phyloP scores from a whole-genome alignment of 148 eudicot genomes.

The Amaranthus palmeri region DNA sequence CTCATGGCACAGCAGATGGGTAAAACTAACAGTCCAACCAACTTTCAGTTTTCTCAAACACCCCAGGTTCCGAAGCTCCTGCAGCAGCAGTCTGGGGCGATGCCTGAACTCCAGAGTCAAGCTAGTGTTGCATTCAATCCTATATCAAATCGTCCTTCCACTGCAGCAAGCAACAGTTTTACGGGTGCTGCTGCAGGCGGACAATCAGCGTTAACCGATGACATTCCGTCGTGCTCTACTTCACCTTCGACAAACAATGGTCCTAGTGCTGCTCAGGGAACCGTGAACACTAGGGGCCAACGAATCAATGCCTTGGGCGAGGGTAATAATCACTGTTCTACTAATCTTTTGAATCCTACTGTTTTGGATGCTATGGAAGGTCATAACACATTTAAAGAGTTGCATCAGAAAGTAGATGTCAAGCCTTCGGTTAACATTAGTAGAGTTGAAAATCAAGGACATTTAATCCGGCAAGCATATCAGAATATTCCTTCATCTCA shows the following conservation, averaged over 20 bases:
- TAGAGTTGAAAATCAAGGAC: constrained; percentile 56
- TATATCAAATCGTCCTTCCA: constrained; percentile 43
- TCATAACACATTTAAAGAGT: constrained; percentile 42
- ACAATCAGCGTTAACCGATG: constrained; percentile 61
- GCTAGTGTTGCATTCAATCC: constrained; percentile 28
- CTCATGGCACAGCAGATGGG: constrained; percentile 39
- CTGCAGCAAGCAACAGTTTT: constrained; percentile 43
- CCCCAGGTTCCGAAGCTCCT: constrained; percentile 47
- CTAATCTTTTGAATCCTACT: constrained; percentile 36
- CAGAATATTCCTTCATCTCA: constrained; percentile 48
- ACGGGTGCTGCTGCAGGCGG: constrained; percentile 49
- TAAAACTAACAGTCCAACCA: constrained; percentile 38
- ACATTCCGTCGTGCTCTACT: constrained; percentile 78
- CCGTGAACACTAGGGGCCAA: constrained; percentile 39
- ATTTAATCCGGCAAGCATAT: constrained; percentile 43
- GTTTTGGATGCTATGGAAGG: constrained; percentile 47
- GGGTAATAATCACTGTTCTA: constrained; percentile 45
- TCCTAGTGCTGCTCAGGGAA: constrained; percentile 33
- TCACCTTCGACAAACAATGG: constrained; percentile 84
- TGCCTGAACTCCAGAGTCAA: constrained; percentile 44
- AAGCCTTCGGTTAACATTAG: constrained; percentile 55
- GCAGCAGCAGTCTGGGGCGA: constrained; percentile 41
- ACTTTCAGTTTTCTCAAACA: constrained; percentile 39
- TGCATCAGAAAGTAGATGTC: constrained; percentile 54
- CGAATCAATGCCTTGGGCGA: constrained; percentile 36